Evolutionary conservation across 1,284 basidiomycete genomes (phyloP).

Genomic region (Cutaneotrichosporon sp.): DNA sequence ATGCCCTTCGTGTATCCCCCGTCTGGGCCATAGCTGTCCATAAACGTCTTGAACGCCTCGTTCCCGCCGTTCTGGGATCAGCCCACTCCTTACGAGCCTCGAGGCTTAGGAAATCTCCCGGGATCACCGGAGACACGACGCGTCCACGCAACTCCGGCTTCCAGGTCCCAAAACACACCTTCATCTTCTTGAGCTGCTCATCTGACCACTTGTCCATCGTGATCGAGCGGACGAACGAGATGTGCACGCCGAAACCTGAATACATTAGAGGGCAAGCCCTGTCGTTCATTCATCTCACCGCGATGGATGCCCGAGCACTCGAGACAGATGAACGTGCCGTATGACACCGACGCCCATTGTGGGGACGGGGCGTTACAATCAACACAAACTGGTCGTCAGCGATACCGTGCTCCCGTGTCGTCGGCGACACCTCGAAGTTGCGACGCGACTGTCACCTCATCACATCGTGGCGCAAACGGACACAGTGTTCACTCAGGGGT

Average conservation of each 20-base stretch:
- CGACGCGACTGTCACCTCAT: no score
- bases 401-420: no score
- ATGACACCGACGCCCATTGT: conserved; percentile 71
- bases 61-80: conserved; percentile 71
- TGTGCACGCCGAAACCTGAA: conserved; percentile 42
- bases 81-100: no score
- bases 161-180: conserved; percentile 53
- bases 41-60: conserved; percentile 68
- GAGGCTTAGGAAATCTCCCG: no score
- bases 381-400: conserved; percentile 54
- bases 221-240: conserved; percentile 80
- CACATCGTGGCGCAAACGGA: not conserved
- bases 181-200: conserved; percentile 84
- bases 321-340: conserved; percentile 80
- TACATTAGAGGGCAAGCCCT: no score
- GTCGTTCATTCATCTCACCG: conserved; percentile 50
- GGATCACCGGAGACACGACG: not conserved
- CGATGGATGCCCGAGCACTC: conserved; percentile 86
- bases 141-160: no score
- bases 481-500: not conserved
- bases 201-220: conserved; percentile 96
- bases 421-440: no score
- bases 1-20: conserved; percentile 69
- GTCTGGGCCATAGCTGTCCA: conserved; percentile 66
- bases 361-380: conserved; percentile 82